Percentiles rank a stretch among this genome's conserved stretches.
Evolutionary conservation across 495 filamentous ascomycete species (phyloP).

Genomic region (Parathielavia appendiculata): DNA sequence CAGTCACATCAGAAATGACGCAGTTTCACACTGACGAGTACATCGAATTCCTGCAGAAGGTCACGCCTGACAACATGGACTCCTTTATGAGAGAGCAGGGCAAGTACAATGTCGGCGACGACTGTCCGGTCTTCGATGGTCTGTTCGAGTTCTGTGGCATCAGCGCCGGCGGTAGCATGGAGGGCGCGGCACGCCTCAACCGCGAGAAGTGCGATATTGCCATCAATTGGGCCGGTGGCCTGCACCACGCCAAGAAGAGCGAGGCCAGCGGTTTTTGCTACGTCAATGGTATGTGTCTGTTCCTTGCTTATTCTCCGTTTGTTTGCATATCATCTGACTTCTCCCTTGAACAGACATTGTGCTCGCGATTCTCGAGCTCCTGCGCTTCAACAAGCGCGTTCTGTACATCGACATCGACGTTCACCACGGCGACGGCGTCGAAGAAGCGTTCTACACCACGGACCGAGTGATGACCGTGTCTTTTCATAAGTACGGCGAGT

Average conservation of each 20-base stretch:
- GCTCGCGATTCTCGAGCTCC: conserved; percentile 82
- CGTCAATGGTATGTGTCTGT: conserved; percentile 67
- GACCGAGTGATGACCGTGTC: conserved; percentile 94
- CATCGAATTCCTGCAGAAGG: conserved; percentile 92
- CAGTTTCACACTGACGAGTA: conserved; percentile 99
- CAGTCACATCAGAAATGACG: conserved; percentile 94
- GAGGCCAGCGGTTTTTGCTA: conserved; percentile 97
- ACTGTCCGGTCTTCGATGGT: conserved; percentile 96
- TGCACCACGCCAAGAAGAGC: conserved; percentile 96
- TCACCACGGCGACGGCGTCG: conserved; percentile 95
- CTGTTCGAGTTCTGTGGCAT: conserved; percentile 98
- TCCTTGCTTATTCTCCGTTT: not conserved
- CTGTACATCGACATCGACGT: conserved; percentile 99
- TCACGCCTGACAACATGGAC: conserved; percentile 99
- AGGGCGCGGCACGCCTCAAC: conserved; percentile 88
- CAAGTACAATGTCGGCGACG: conserved; percentile 96
- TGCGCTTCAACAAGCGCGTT: conserved; percentile 82
- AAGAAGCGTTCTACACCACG: conserved; percentile 94
- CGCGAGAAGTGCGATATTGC: conserved; percentile 94
- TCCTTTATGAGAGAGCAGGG: conserved; percentile 84
- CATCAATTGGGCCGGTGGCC: conserved; percentile 96
- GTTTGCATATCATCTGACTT: not conserved
- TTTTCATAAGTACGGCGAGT: conserved; percentile 98
- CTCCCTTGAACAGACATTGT: conserved; percentile 69
- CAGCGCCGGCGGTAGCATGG: conserved; percentile 95